Percentiles rank a stretch among this genome's conserved stretches.
phyloP scores from a whole-genome alignment of 1,284 basidiomycete species.

The Termitomyces sp. region DNA sequence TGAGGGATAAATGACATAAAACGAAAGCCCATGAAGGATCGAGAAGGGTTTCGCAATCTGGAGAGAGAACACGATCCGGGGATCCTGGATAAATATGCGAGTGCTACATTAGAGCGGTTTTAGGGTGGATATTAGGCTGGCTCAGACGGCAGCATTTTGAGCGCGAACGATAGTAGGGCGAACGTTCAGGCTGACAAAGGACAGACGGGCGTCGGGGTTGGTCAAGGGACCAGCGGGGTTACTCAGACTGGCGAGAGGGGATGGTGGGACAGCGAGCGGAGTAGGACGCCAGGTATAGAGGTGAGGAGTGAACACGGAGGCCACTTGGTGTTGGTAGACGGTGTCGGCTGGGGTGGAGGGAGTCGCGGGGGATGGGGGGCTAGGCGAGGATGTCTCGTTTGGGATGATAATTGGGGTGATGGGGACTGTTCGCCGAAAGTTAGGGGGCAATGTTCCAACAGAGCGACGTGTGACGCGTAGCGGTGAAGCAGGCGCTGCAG shows the following conservation, averaged over 20 bases:
- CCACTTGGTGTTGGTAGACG: slow-evolving; percentile 17
- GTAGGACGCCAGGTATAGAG: slow-evolving; percentile 36
- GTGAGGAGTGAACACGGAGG: slow-evolving; percentile 34
- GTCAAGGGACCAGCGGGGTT: slow-evolving; percentile 35
- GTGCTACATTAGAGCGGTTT: slow-evolving; percentile 10
- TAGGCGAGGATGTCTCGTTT: slow-evolving; percentile 22
- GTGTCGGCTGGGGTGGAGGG: slow-evolving; percentile 24
- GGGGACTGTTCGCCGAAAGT: slow-evolving; percentile 23
- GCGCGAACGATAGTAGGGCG: slow-evolving; percentile 30
- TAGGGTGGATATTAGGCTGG: neutral
- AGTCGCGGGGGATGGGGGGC: slow-evolving; percentile 22
- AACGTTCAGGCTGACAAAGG: slow-evolving; percentile 40
- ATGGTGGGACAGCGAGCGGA: slow-evolving; percentile 23
- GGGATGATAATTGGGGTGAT: slow-evolving; percentile 30
- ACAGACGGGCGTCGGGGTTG: slow-evolving; percentile 44
- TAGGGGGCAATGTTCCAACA: too few species aligned
- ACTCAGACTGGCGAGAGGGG: slow-evolving; percentile 18
- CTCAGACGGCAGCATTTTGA: slow-evolving; percentile 28
- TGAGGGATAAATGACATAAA: slow-evolving; percentile 13
- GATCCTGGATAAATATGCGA: slow-evolving; percentile 7
- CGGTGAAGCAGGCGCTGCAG: neutral
- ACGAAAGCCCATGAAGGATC: slow-evolving; percentile 1
- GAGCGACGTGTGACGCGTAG: slow-evolving; percentile 13
- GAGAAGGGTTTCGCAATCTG: slow-evolving; percentile 2
- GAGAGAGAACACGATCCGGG: neutral